phyloP scores from a whole-genome alignment of 2,329 filamentous ascomycete genomes.

The Botrytis squamosa region DNA sequence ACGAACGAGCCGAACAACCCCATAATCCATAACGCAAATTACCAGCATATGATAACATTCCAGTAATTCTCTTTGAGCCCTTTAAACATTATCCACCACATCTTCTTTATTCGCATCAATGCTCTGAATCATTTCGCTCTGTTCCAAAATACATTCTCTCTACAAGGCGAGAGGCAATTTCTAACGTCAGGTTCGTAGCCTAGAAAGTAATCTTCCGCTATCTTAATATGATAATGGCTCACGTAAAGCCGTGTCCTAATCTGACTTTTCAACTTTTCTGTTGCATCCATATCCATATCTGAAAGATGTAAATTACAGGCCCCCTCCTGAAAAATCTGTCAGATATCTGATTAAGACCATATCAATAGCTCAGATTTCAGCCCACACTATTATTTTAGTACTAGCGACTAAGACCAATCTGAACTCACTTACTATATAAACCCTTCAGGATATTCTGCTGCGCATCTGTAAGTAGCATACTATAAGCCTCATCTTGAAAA shows the following conservation, averaged over 20 bases:
- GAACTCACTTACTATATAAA: background rate
- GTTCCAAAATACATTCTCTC: too few species aligned
- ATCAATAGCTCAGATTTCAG: background rate
- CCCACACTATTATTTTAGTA: rapidly evolving
- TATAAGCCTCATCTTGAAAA: too few species aligned
- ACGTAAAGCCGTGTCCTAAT: rapidly evolving
- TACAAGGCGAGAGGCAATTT: background rate
- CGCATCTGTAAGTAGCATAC: too few species aligned
- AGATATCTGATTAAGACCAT: background rate
- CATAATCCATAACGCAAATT: background rate
- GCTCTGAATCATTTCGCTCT: too few species aligned
- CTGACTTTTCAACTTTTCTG: background rate
- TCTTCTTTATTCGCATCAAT: too few species aligned
- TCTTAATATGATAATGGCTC: background rate
- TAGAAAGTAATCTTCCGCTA: background rate
- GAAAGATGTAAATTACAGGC: background rate
- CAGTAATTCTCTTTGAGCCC: too few species aligned
- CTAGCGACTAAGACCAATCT: background rate
- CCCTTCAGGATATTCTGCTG: too few species aligned
- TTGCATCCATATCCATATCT: background rate
- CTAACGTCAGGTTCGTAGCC: background rate
- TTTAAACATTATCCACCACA: too few species aligned
- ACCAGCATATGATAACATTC: background rate
- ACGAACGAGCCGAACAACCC: too few species aligned
- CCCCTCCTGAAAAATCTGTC: background rate